Evolutionary conservation across 1,284 basidiomycete species (phyloP).

Genomic region (Golubevia sp.): DNA sequence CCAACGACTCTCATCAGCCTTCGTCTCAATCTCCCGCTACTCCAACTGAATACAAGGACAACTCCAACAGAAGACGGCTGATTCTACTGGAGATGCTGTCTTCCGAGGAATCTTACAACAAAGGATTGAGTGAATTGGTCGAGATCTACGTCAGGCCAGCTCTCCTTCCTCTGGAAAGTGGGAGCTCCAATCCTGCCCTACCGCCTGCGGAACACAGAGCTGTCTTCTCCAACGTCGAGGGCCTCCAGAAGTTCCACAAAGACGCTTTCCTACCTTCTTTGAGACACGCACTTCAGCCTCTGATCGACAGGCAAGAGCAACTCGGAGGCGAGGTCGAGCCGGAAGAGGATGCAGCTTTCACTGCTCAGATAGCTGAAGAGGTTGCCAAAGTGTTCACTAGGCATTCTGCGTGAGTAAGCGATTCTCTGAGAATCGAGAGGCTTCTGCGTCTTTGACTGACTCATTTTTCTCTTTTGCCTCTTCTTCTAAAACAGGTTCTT

Average conservation of each 20-base stretch:
- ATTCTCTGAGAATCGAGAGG: conserved; percentile 94
- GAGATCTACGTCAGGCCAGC: conserved; percentile 56
- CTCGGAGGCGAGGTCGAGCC: conserved; percentile 59
- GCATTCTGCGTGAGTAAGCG: conserved; percentile 59
- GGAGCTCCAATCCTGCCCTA: conserved; percentile 26
- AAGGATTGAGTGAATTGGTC: conserved; percentile 43
- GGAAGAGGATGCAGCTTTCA: conserved; percentile 75
- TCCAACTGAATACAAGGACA: conserved; percentile 23
- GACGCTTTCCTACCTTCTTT: conserved; percentile 89
- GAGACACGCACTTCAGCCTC: conserved; percentile 67
- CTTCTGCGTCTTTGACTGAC: conserved; percentile 34
- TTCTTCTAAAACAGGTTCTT: conserved; percentile 22
- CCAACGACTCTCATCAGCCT: not conserved
- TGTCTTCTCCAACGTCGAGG: conserved; percentile 67
- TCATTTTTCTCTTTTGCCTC: too few species aligned
- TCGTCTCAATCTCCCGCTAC: not conserved
- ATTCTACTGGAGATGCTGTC: conserved; percentile 50
- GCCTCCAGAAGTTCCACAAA: conserved; percentile 86
- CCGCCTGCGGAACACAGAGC: conserved; percentile 46
- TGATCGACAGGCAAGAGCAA: conserved; percentile 10
- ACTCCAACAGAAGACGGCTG: conserved; percentile 31
- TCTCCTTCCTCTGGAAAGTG: conserved; percentile 24
- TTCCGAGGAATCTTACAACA: conserved; percentile 54
- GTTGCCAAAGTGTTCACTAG: conserved; percentile 80
- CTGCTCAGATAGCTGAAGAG: conserved; percentile 75